A percentile compares a stretch with the other conserved stretches of the same genome.
Evolutionary conservation across 2,329 filamentous ascomycete genomes (phyloP).

Genomic region (Fusarium succisae): DNA sequence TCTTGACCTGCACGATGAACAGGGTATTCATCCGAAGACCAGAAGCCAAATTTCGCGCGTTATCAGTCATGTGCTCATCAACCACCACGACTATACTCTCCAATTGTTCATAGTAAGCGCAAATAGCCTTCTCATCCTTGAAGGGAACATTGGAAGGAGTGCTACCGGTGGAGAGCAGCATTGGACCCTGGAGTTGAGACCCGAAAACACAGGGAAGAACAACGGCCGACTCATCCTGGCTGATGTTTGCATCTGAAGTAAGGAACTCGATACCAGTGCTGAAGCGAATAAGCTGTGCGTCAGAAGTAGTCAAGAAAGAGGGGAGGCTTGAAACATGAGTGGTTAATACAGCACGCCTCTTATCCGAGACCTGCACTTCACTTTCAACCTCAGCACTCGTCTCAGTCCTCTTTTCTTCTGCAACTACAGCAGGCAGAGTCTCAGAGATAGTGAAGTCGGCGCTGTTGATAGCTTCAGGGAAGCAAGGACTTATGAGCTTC

Average conservation of each 20-base stretch:
- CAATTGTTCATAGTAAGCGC: not conserved
- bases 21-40: not conserved
- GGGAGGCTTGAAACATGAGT: not conserved
- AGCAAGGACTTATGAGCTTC: not conserved
- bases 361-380: not conserved
- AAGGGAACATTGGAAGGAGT: conserved; percentile 1
- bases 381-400: accelerated
- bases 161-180: not conserved
- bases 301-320: not conserved
- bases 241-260: accelerated
- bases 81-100: not conserved
- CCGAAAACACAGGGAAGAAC: conserved; percentile 17
- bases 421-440: accelerated
- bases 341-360: not conserved
- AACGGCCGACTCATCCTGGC: not conserved
- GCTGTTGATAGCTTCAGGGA: conserved; percentile 6
- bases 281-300: not conserved
- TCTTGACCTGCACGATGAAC: conserved; percentile 1
- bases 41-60: conserved; percentile 10
- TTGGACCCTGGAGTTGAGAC: not conserved
- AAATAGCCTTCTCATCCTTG: not conserved
- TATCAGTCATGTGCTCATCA: conserved; percentile 11
- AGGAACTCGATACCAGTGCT: not conserved
- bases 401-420: accelerated
- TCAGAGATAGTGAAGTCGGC: not conserved